phyloP scores from a whole-genome alignment of 345 rosid genomes.

The Hibiscus mutabilis region DNA sequence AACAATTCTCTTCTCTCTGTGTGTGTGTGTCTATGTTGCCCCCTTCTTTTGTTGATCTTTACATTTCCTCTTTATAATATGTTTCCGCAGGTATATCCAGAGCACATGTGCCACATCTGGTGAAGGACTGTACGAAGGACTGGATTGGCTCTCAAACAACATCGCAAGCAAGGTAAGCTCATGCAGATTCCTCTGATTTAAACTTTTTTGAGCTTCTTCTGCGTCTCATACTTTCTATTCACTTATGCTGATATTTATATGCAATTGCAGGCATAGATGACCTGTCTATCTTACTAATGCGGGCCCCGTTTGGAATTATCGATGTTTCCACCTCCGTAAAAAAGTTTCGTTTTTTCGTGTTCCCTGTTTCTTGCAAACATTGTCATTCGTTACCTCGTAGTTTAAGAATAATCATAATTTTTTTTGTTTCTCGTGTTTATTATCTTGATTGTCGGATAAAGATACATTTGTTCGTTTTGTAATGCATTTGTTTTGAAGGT shows the following conservation, averaged over 20 bases:
- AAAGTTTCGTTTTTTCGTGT: slow-evolving; percentile 9
- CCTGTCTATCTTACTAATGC: slow-evolving; percentile 11
- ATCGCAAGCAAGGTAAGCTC: slow-evolving; percentile 44
- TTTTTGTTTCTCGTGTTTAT: slow-evolving; percentile 8
- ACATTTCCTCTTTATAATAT: neutral
- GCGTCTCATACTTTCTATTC: neutral
- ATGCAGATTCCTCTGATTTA: neutral
- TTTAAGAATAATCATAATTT: slow-evolving; percentile 24
- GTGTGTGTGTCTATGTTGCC: neutral
- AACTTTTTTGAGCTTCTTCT: neutral
- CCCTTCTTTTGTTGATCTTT: neutral
- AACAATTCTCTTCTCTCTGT: neutral
- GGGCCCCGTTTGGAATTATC: slow-evolving; percentile 8
- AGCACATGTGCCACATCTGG: slow-evolving; percentile 1
- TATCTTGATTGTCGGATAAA: slow-evolving; percentile 5
- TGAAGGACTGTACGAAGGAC: slow-evolving; percentile 2
- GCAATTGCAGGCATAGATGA: slow-evolving; percentile 36
- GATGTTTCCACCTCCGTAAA: neutral
- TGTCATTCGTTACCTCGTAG: slow-evolving; percentile 25
- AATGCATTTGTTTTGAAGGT: neutral
- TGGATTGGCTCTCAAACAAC: slow-evolving; percentile 2
- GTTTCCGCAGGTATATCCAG: neutral
- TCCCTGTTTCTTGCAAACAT: slow-evolving; percentile 18
- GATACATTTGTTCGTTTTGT: neutral
- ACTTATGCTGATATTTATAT: neutral